These are phyloP conservation scores for Russula griseocarnosa DNA, from an alignment of 768 basidiomycete species.

Conservation along the genomic window DNA sequence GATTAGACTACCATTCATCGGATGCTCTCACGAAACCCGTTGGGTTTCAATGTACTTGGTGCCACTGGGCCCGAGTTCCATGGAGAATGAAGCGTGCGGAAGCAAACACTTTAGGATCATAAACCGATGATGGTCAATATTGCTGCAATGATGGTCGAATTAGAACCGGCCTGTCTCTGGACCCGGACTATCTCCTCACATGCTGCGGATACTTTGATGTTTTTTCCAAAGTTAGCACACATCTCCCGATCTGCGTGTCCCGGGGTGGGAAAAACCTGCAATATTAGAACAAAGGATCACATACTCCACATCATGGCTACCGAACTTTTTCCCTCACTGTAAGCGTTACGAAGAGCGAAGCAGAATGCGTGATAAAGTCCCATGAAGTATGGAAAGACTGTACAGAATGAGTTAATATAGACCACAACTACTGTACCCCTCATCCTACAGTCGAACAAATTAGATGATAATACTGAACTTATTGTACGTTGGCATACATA, in stretches of 20 bases:
- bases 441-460: not conserved
- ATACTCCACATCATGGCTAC: not conserved
- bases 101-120: not conserved
- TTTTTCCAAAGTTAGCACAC: not conserved
- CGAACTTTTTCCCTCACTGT: not conserved
- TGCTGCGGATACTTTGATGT: not conserved
- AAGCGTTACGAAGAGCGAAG: not conserved
- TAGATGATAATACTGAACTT: not conserved
- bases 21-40: not conserved
- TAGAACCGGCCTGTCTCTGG: not conserved
- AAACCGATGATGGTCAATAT: not conserved
- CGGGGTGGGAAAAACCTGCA: not conserved
- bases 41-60: not conserved
- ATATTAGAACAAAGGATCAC: not conserved
- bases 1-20: not conserved
- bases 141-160: not conserved
- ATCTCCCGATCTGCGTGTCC: not conserved
- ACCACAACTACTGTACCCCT: not conserved
- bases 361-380: not conserved
- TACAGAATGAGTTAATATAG: not conserved
- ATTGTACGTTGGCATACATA: not conserved
- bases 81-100: not conserved
- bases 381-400: not conserved
- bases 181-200: not conserved
- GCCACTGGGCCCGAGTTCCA: not conserved